These are phyloP conservation scores for Podaxis carcinomalis DNA, from an alignment of 768 basidiomycete genomes.

Conservation along the genomic window DNA sequence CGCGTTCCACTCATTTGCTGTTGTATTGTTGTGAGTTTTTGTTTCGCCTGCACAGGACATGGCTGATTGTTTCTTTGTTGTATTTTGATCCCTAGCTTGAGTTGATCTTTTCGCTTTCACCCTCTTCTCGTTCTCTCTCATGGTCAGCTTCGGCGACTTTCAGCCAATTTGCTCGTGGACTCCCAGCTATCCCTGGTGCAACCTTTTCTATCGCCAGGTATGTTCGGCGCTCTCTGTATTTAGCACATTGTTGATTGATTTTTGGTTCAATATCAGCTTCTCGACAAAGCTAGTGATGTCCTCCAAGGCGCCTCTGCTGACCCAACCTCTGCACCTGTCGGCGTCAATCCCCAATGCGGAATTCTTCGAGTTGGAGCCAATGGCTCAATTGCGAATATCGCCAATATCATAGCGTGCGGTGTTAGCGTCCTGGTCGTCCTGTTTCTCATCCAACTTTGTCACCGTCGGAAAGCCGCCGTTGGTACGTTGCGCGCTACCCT, in stretches of 20 bases:
- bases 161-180: constrained; percentile 57
- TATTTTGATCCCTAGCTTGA: not conserved
- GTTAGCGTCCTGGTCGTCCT: constrained; percentile 61
- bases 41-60: not conserved
- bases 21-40: not conserved
- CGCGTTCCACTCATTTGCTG: not conserved
- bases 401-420: constrained; percentile 81
- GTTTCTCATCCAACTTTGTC: constrained; percentile 51
- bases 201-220: constrained; percentile 90
- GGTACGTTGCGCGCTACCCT: constrained; percentile 28
- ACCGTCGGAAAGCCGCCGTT: constrained; percentile 81
- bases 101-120: not conserved
- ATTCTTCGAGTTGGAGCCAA: constrained; percentile 58
- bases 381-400: constrained; percentile 74
- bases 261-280: constrained; percentile 28
- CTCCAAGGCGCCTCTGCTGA: constrained; percentile 41
- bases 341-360: constrained; percentile 78
- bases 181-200: constrained; percentile 89
- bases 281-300: constrained; percentile 21
- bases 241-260: not conserved
- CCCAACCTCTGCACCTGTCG: constrained; percentile 62
- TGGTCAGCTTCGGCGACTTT: constrained; percentile 73
- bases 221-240: constrained; percentile 21
- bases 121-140: constrained; percentile 1
- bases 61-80: not conserved